phyloP scores from a whole-genome alignment of 257 asterid species.

The Plantago major region DNA sequence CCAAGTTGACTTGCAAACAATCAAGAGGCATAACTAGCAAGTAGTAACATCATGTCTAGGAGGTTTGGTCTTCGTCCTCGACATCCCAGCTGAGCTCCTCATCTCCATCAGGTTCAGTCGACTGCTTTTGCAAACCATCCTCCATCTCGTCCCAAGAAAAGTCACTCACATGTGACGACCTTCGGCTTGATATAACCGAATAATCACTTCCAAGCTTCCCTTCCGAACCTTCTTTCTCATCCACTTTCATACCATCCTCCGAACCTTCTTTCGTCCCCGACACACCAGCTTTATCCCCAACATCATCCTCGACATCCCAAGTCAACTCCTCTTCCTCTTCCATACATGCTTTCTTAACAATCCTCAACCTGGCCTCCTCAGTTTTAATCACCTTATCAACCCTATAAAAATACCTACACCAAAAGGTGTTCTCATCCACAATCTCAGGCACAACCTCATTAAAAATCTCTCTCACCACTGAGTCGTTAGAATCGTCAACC shows the following conservation, averaged over 20 bases:
- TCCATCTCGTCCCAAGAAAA: constrained; percentile 91
- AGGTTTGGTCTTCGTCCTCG: constrained; percentile 50
- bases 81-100: constrained; percentile 75
- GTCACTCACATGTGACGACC: constrained; percentile 56
- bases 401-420: constrained; percentile 82
- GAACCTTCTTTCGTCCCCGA: constrained; percentile 36
- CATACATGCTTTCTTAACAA: constrained; percentile 55
- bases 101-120: constrained; percentile 54
- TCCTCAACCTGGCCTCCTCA: constrained; percentile 58
- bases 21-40: too few relatives aligned
- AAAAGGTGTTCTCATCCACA: constrained; percentile 62
- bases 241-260: constrained; percentile 28
- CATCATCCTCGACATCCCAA: constrained; percentile 75
- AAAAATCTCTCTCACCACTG: constrained; percentile 46
- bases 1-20: too few relatives aligned
- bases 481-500: constrained; percentile 26
- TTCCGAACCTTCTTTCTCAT: constrained; percentile 54
- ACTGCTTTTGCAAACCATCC: constrained; percentile 35
- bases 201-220: constrained; percentile 74
- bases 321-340: constrained; percentile 79
- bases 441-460: constrained; percentile 55
- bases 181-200: constrained; percentile 64
- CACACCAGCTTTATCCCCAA: constrained; percentile 16
- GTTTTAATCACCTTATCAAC: constrained; percentile 52
- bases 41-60: constrained; percentile 32